Evolutionary conservation across 306 rosid genomes (phyloP).

Genomic region (Vicia villosa): DNA sequence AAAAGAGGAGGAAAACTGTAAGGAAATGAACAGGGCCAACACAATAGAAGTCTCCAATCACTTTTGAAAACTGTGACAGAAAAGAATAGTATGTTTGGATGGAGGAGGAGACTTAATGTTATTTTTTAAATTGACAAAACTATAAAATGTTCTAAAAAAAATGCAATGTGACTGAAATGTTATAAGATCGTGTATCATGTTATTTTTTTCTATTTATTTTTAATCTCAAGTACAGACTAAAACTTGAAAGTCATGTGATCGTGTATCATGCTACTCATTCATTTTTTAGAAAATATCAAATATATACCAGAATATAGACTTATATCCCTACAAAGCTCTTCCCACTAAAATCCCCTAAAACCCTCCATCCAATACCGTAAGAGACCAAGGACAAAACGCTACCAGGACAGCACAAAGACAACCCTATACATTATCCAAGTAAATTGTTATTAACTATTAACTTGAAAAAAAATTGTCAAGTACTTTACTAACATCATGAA

Average conservation of each 20-base stretch:
- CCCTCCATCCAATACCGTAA: too few species aligned
- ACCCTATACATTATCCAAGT: slow-evolving; percentile 16
- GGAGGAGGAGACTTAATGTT: neutral
- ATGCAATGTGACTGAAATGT: neutral
- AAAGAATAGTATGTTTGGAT: neutral
- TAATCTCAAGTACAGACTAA: neutral
- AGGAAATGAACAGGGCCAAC: neutral
- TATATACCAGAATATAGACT: neutral
- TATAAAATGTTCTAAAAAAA: neutral
- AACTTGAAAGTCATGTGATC: too few species aligned
- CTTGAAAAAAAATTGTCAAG: neutral
- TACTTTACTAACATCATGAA: slow-evolving; percentile 24
- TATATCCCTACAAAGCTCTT: too few species aligned
- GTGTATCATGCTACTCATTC: neutral
- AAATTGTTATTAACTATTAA: slow-evolving; percentile 9
- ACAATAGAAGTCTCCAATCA: neutral
- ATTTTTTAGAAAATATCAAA: too few species aligned
- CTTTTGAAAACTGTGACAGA: too few species aligned
- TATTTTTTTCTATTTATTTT: too few species aligned
- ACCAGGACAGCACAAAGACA: slow-evolving; percentile 19
- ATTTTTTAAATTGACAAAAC: neutral
- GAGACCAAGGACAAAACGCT: slow-evolving; percentile 14
- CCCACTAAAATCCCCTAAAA: too few species aligned
- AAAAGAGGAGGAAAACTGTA: neutral
- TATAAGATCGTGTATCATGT: neutral